phyloP scores from a whole-genome alignment of 2,329 filamentous ascomycete species.

The Onygenales sp. region DNA sequence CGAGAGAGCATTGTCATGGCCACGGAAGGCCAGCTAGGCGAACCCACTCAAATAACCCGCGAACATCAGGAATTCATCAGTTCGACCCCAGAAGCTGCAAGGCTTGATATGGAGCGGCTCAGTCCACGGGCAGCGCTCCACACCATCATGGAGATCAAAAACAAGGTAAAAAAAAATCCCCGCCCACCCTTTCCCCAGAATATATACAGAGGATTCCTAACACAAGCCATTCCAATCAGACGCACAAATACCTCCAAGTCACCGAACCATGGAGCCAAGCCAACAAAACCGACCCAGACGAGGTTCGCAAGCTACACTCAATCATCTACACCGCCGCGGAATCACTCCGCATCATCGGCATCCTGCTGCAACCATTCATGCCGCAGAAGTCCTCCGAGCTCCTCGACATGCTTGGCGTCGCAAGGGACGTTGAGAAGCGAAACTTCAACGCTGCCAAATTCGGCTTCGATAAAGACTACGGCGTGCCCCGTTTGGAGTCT shows the following conservation, averaged over 20 bases:
- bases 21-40: slow-evolving; percentile 19
- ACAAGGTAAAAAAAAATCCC: slow-evolving; percentile 37
- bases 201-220: neutral
- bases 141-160: slow-evolving; percentile 53
- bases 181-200: neutral
- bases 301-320: slow-evolving; percentile 40
- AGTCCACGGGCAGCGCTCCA: slow-evolving; percentile 58
- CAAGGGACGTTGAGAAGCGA: slow-evolving; percentile 42
- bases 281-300: slow-evolving; percentile 26
- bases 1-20: slow-evolving; percentile 45
- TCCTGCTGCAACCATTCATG: slow-evolving; percentile 86
- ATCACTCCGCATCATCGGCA: slow-evolving; percentile 66
- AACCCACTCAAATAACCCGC: slow-evolving; percentile 20
- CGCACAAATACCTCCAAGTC: slow-evolving; percentile 58
- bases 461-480: slow-evolving; percentile 62
- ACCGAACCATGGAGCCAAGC: slow-evolving; percentile 59
- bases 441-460: slow-evolving; percentile 53
- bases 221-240: slow-evolving; percentile 31
- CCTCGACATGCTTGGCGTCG: slow-evolving; percentile 70
- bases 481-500: slow-evolving; percentile 35
- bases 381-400: slow-evolving; percentile 64
- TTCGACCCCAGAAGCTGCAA: slow-evolving; percentile 33
- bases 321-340: slow-evolving; percentile 66
- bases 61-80: slow-evolving; percentile 34
- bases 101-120: slow-evolving; percentile 51